Evolutionary conservation across 2,329 filamentous ascomycete genomes (phyloP), one percentile per base, ranked within the genome.

Genomic region (Coniochaeta hoffmannii): DNA sequence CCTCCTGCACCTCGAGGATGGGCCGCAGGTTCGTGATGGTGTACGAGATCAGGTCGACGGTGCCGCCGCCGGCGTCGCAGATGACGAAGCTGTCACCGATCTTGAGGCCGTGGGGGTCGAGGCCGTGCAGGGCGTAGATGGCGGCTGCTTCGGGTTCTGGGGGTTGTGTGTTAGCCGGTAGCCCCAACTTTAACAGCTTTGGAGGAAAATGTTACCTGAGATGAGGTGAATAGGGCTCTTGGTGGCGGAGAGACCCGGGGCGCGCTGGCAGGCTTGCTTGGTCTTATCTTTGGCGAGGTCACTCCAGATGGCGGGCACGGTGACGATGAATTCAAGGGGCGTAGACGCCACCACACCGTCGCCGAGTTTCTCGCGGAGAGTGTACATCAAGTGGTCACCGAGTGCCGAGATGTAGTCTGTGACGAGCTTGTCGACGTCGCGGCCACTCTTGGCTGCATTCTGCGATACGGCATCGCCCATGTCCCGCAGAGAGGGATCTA

Each of bases 291-390:
- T 82, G 30, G 80, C 78, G 5, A 69, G 69, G 46, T 81, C 78
- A 35, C 75, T 79, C 81, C 81, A 84, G 8, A 84, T 79, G 5
- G 80, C 80, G 0, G 81, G 81, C 0, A 83, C 79, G 0, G 81
- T 82, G 19, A 83, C 67, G 46, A 83, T 73, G 55, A 81, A 81
- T 54, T 82, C 73, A 58, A 80, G 71, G 0, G 74, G 70, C 0
- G 70, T 79, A 17, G 67, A 72, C 4, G 67, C 66, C 5, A 80
- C 65, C 19, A 77, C 69, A 1, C 68, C 68, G 1, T 65, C 63
- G 2, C 75, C 74, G 1, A 82, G 63, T 4, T 71, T 69, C 36
- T 70, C 64, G 41, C 72, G 66, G 15, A 83, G 64, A 1, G 72
- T 69, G 50, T 70, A 68, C 57, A 76, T 68, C 4, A 80, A 75